Evolutionary conservation across 2,329 filamentous ascomycete genomes (phyloP).

Genomic region (Golovinomyces cichoracearum): DNA sequence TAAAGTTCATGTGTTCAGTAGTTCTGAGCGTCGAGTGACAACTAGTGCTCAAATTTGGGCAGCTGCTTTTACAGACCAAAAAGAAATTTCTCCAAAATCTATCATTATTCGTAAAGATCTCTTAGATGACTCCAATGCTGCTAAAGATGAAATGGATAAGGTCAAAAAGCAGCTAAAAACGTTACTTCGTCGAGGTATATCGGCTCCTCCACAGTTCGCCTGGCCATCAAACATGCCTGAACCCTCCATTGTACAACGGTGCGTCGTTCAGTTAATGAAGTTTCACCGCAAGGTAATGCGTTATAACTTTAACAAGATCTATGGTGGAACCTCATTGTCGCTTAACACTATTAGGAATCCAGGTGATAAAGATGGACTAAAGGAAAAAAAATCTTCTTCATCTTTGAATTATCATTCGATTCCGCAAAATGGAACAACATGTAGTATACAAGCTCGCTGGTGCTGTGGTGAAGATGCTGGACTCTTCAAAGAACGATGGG

Average conservation of each 20-base stretch:
- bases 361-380: constrained; percentile 15
- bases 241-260: constrained; percentile 71
- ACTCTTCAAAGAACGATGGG: constrained; percentile 89
- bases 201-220: constrained; percentile 85
- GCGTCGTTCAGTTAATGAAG: constrained; percentile 89
- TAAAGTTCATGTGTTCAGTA: constrained; percentile 85
- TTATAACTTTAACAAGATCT: constrained; percentile 65
- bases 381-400: constrained; percentile 11
- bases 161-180: constrained; percentile 98
- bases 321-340: constrained; percentile 37
- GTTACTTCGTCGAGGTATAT: constrained; percentile 69
- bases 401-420: constrained; percentile 22
- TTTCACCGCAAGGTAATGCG: constrained; percentile 92
- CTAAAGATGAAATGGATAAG: constrained; percentile 98
- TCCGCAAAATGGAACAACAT: constrained; percentile 35
- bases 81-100: constrained; percentile 61
- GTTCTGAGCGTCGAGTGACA: constrained; percentile 78
- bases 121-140: constrained; percentile 88
- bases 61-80: constrained; percentile 61
- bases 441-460: constrained; percentile 68
- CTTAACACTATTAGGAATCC: constrained; percentile 30
- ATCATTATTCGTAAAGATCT: constrained; percentile 85
- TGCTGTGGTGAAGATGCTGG: constrained; percentile 89
- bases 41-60: constrained; percentile 95
- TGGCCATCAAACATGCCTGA: constrained; percentile 92